Base-by-base conservation (phyloP, 2,329 filamentous ascomycete genomes). In the Penicillium carneum region DNA sequence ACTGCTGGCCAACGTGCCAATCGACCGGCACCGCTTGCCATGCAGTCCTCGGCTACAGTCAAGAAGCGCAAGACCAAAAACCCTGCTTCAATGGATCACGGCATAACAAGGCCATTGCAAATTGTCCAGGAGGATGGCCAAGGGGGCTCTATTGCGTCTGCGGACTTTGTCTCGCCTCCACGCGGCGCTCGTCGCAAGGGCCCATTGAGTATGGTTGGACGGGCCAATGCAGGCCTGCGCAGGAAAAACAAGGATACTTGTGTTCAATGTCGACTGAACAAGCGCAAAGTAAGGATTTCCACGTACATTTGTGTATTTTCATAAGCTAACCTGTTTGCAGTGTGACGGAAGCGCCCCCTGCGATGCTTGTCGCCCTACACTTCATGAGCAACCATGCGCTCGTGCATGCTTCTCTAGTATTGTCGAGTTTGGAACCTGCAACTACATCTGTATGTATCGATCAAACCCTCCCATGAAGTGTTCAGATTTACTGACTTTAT, bases 211-310 rank as follows among this genome's bases (percentile, higher is more conserved):
- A 75, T 76, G 66, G 74, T 74, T 31, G 77, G 77, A 38, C 67
- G 78, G 55, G 76, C 76, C 36, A 78, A 80, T 54, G 78, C 78
- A 39, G 78, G 77, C 20, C 49, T 79, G 64, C 74, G 78, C 47
- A 72, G 79, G 41, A 80, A 79, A 69, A 79, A 80, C 61, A 80
- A 78, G 69, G 78, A 76, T 56, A 80, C 79, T 5, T 81, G 79
- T 69, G 76, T 81, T 14, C 77, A 79, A 62, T 81, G 79, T 57
- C 74, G 78, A 23, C 62, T 79, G 62, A 79, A 79, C 61, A 81
- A 81, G 67, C 76, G 77, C 65, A 80, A 80, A 74, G 78, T 80
- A 66, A 62, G 67, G 59, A 26, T 59, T 43, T 23, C n/a, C 18
- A 36, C n/a, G 10, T 23, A 10, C 4, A 50, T 31, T 43, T 43